These are phyloP conservation scores for Scutellaria barbata DNA, from an alignment of 257 asterid species.

Conservation along the genomic window DNA sequence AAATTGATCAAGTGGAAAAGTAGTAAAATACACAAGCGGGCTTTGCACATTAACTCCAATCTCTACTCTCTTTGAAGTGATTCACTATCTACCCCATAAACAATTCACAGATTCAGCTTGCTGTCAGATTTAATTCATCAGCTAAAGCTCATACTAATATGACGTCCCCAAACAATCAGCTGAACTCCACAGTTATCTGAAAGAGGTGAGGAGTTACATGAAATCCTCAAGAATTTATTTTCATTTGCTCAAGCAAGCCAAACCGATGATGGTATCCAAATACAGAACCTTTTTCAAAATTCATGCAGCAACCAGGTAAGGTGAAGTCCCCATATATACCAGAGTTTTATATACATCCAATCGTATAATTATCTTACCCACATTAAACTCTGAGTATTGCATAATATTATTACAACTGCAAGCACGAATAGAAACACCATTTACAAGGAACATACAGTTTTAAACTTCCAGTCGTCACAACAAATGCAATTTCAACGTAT, in stretches of 20 bases:
- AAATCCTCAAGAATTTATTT: neutral
- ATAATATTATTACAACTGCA: constrained; percentile 11
- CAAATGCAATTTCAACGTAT: neutral
- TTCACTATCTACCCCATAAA: neutral
- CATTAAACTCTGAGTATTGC: neutral
- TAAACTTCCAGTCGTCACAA: neutral
- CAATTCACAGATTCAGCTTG: neutral
- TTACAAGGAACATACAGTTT: neutral
- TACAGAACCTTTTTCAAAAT: neutral
- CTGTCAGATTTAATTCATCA: neutral
- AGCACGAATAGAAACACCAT: constrained; percentile 18
- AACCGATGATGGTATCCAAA: constrained; percentile 6
- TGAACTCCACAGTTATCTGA: neutral
- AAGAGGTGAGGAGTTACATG: neutral
- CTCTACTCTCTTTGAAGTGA: neutral
- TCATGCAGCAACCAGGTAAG: constrained; percentile 13
- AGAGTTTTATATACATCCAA: neutral
- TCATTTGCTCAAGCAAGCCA: neutral
- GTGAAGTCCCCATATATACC: neutral
- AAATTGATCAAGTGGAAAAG: constrained; percentile 10
- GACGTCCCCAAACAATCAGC: constrained; percentile 9
- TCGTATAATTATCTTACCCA: constrained; percentile 4
- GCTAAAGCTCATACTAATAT: neutral
- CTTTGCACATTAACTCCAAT: constrained; percentile 1
- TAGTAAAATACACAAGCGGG: constrained; percentile 4